Evolutionary conservation across 805 yeast species (phyloP).

Genomic region (Millerozyma acaciae): DNA sequence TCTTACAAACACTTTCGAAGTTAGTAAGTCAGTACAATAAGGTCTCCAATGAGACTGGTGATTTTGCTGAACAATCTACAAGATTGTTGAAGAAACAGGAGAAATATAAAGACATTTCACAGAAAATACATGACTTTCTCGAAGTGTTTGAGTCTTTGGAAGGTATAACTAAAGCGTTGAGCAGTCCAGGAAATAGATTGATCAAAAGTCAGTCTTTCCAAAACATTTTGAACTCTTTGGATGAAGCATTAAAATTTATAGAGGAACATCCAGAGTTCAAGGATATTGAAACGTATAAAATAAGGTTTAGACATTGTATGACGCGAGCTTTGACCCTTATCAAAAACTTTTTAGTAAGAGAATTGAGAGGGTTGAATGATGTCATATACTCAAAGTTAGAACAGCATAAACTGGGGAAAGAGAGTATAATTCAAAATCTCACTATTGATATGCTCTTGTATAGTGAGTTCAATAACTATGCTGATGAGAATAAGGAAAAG

Average conservation of each 20-base stretch:
- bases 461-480: conserved; percentile 48
- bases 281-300: conserved; percentile 64
- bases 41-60: conserved; percentile 59
- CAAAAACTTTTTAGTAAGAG: conserved; percentile 57
- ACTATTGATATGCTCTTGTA: conserved; percentile 63
- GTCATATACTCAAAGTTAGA: conserved; percentile 8
- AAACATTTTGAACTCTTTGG: conserved; percentile 51
- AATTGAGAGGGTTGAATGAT: conserved; percentile 32
- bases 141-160: conserved; percentile 68
- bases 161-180: conserved; percentile 60
- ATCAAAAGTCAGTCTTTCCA: conserved; percentile 50
- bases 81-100: conserved; percentile 45
- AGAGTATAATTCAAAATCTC: conserved; percentile 20
- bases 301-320: conserved; percentile 78
- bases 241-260: conserved; percentile 58
- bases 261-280: conserved; percentile 48
- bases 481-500: conserved; percentile 11
- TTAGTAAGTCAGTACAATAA: conserved; percentile 51
- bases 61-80: conserved; percentile 57
- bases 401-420: conserved; percentile 22
- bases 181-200: conserved; percentile 61
- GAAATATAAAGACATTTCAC: conserved; percentile 37
- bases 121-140: conserved; percentile 47
- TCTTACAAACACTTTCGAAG: conserved; percentile 44
- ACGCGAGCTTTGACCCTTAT: conserved; percentile 75